Evolutionary conservation across 805 yeast species (phyloP).

Genomic region (Suhomyces pyralidae): DNA sequence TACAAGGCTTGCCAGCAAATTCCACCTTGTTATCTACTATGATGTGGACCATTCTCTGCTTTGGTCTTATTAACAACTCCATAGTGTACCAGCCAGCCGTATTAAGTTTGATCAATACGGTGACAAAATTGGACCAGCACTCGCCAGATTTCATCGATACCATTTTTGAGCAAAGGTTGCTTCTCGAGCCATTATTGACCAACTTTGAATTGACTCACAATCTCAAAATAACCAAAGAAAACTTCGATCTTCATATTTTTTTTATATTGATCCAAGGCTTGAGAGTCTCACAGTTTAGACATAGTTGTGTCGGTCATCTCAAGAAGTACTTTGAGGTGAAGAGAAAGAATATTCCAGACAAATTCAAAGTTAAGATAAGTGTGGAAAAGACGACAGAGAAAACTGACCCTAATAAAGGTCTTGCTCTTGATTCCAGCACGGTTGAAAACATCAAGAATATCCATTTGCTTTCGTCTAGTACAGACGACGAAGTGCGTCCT

Average conservation of each 20-base stretch:
- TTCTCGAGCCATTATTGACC: slow-evolving; percentile 40
- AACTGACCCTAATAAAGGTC: not conserved
- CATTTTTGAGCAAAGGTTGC: slow-evolving; percentile 29
- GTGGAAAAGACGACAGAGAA: not conserved
- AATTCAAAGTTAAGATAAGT: not conserved
- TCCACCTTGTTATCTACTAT: slow-evolving; percentile 47
- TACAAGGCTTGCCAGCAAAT: slow-evolving; percentile 45
- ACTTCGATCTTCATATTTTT: slow-evolving; percentile 51
- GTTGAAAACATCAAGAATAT: not conserved
- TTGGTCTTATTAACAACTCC: slow-evolving; percentile 27
- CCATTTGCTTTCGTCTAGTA: not conserved
- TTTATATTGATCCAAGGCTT: slow-evolving; percentile 54
- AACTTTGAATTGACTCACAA: slow-evolving; percentile 43
- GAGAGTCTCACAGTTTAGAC: slow-evolving; percentile 53
- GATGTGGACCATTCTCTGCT: slow-evolving; percentile 46
- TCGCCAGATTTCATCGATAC: slow-evolving; percentile 18
- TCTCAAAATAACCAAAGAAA: slow-evolving; percentile 38
- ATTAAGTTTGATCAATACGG: slow-evolving; percentile 26
- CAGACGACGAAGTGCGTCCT: not conserved
- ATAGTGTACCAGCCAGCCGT: slow-evolving; percentile 33
- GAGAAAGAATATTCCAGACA: not conserved
- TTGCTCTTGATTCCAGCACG: not conserved
- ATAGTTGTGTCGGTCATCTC: slow-evolving; percentile 46
- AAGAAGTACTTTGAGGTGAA: slow-evolving; percentile 39
- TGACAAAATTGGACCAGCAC: slow-evolving; percentile 21